Base-by-base conservation (phyloP, 257 asterid genomes). In the Rhazya stricta region DNA sequence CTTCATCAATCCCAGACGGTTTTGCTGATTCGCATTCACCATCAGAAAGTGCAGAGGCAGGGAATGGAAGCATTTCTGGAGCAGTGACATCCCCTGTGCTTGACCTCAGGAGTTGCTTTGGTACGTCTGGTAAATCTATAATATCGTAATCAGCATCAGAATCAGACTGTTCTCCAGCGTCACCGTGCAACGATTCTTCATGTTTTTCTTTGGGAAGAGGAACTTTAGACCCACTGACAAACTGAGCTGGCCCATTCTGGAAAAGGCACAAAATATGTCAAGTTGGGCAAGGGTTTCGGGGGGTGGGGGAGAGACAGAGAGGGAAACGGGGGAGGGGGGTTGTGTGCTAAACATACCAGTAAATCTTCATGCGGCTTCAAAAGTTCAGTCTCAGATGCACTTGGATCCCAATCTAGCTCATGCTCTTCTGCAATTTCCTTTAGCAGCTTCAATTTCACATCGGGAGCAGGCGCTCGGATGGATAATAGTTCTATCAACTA, bases 381-480 rank as follows among this genome's bases (percentile, higher is more conserved):
- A 74, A 95, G 80, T 73, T 89, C 99, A 69, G 58, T 81, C 80
- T 92, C 99, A 12, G 94, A 82, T 69, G 89, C 85, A 75, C 84
- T 88, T 72, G 96, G 88, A 88, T 95, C 98, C 99, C 99, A 95
- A 61, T 92, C 98, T 29, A 95, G 89, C 77, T 87, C 85, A 68
- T 91, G 90, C 85, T 92, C 98, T 82, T 92, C 96, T 15, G 99
- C 98, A 46, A 95, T 92, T 74, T 92, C 97, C 86, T 89, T 92
- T 39, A 95, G 86, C 74, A 92, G 84, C 85, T 92, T 95, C 86
- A 95, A 56, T 83, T 95, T 95, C 69, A 85, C 94, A 23, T 91
- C 98, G 25, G 99, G 92, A 42, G 91, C 87, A 74, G 99, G 97
- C 78, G 99, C 98, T 71, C 97, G 91, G 73, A 95, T 74, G 27